Base-by-base conservation (phyloP, 176 grass and related monocot genomes). In the Triticum aestivum region DNA sequence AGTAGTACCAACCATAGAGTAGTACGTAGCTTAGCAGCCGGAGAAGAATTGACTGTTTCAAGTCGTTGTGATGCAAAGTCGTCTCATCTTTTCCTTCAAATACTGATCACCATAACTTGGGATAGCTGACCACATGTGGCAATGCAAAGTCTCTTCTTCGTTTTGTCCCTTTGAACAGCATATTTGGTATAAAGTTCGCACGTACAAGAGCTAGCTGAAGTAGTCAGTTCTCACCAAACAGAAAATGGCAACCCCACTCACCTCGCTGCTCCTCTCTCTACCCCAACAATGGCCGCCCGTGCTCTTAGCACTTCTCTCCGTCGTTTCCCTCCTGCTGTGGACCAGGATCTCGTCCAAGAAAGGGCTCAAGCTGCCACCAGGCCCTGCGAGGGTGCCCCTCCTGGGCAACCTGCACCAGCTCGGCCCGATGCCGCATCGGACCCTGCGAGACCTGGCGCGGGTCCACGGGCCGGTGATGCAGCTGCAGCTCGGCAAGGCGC, bases 401-500 rank as follows among this genome's bases (percentile, higher is more conserved):
- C 29, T 93, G 26, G 89, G 89, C 20, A 91, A 88, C 66, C 80
- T 93, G 26, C 86, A 91, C 86, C 89, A 93, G 68, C 67, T 93
- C 0, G 79, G 86, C 29, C 39, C 73, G 2, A 45, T 88, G 35
- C 89, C 86, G 67, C 92, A 93, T 56, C 86, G 84, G 38, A 29
- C 78, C 35, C 63, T 93, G 8, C 23, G 66, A 3, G 85, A 72
- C 15, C 84, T 93, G 65, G 84, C 88, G 14, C 14, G 73, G 74
- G 34, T 10, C 24, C 87, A 82, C 0, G 87, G 90, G 10, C 89
- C 14, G 73, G 83, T 87, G 51, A 94, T 92, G 81, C 82, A 69
- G 58, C 85, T 92, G 29, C 78, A 74, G 35, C 85, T 94, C 2
- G 85, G 92, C 41, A 74, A 73, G 9, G 76, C 86, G 42, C 82